Percentiles rank a stretch among this genome's conserved stretches.
Evolutionary conservation across 164 flowering plant genomes (phyloP).

Genomic region (Houttuynia cordata): DNA sequence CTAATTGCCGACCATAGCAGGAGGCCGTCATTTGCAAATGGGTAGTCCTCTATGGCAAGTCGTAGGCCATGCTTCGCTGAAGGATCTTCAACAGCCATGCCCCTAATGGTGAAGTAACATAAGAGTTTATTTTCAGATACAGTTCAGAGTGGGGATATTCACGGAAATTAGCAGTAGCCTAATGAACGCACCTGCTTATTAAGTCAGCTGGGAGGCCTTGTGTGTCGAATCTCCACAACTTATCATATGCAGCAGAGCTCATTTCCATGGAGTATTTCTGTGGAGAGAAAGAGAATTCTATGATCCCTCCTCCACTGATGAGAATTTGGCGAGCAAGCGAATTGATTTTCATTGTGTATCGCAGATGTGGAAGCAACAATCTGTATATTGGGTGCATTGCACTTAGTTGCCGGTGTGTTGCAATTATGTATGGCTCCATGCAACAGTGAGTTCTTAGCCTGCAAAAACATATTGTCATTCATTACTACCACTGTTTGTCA

Average conservation of each 20-base stretch:
- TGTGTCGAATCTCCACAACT: conserved; percentile 52
- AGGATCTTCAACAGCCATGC: conserved; percentile 71
- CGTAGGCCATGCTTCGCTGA: conserved; percentile 54
- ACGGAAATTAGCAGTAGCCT: background rate
- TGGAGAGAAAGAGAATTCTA: conserved; percentile 45
- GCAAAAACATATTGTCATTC: conserved; percentile 2
- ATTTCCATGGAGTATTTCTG: conserved; percentile 44
- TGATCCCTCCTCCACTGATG: conserved; percentile 48
- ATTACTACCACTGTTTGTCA: background rate
- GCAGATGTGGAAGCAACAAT: conserved; percentile 52
- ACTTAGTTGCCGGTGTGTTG: conserved; percentile 59
- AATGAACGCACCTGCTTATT: conserved; percentile 32
- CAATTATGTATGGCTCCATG: conserved; percentile 62
- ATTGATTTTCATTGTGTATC: conserved; percentile 81
- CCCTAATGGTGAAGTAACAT: conserved; percentile 22
- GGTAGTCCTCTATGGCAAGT: conserved; percentile 58
- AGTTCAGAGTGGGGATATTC: background rate
- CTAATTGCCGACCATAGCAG: conserved; percentile 52
- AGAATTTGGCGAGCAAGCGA: conserved; percentile 50
- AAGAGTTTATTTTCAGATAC: background rate
- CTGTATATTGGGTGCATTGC: conserved; percentile 66
- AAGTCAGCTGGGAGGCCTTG: conserved; percentile 60
- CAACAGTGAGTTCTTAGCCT: conserved; percentile 65
- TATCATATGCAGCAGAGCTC: conserved; percentile 44
- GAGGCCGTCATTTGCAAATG: conserved; percentile 72